Evolutionary conservation across 2,329 filamentous ascomycete genomes (phyloP).

Genomic region (Huntiella savannae): DNA sequence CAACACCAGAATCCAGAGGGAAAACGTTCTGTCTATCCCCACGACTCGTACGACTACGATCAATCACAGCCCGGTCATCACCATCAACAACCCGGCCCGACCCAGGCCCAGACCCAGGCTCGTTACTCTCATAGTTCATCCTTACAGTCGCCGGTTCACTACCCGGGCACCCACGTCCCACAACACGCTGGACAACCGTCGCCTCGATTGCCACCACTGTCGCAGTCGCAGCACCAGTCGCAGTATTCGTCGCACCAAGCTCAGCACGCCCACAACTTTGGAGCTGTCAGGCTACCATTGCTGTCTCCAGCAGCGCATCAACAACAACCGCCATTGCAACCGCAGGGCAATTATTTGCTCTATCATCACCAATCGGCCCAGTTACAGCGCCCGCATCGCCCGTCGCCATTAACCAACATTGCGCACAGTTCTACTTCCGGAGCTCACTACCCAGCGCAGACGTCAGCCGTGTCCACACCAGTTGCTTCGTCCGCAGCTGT

Average conservation of each 20-base stretch:
- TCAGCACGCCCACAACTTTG: constrained; percentile 16
- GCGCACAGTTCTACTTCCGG: background rate
- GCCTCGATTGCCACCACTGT: constrained; percentile 30
- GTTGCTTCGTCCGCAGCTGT: constrained; percentile 19
- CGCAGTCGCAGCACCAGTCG: background rate
- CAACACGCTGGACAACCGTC: constrained; percentile 5
- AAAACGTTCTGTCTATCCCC: constrained; percentile 3
- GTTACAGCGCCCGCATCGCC: constrained; percentile 2
- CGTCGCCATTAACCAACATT: constrained; percentile 2
- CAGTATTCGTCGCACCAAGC: constrained; percentile 13
- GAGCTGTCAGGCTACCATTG: constrained; percentile 1
- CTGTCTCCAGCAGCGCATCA: constrained; percentile 14
- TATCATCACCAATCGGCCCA: constrained; percentile 14
- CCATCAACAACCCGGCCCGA: constrained; percentile 1
- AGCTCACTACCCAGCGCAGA: constrained; percentile 5
- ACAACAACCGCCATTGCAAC: constrained; percentile 22
- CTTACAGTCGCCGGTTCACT: background rate
- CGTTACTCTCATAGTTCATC: background rate
- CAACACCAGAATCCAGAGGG: background rate
- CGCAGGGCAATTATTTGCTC: constrained; percentile 15
- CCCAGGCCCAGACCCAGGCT: background rate
- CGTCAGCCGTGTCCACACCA: constrained; percentile 17
- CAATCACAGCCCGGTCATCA: constrained; percentile 1
- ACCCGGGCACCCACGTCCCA: constrained; percentile 3
- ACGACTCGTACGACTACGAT: constrained; percentile 11